These are phyloP conservation scores for Alisma plantagoaquatica DNA, from an alignment of 106 monocot genomes.

Conservation along the genomic window DNA sequence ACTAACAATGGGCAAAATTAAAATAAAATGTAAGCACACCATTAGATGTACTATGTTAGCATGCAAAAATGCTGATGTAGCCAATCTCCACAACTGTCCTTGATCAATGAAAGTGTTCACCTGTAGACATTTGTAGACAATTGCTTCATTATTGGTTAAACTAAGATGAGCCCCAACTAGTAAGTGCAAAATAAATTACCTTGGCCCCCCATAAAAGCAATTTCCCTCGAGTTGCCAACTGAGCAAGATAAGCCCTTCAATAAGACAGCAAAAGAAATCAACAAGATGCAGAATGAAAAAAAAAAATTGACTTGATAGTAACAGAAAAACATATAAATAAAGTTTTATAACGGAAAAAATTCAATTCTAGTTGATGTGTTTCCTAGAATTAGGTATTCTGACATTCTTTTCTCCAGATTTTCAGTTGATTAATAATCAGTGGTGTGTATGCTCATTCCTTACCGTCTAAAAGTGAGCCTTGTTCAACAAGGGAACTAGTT, in stretches of 20 bases:
- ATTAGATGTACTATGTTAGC: slow-evolving; percentile 66
- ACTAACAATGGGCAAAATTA: neutral
- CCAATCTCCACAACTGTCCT: slow-evolving; percentile 76
- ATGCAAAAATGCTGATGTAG: slow-evolving; percentile 72
- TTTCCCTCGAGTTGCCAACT: slow-evolving; percentile 57
- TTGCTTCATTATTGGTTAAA: neutral
- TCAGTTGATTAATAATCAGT: too few species aligned
- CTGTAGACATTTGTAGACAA: slow-evolving; percentile 16
- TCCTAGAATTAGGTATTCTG: too few species aligned
- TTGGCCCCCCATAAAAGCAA: slow-evolving; percentile 68
- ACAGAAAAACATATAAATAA: too few species aligned
- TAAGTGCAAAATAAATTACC: slow-evolving; percentile 24
- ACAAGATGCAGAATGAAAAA: too few species aligned
- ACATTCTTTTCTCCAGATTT: too few species aligned
- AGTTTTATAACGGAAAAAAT: too few species aligned
- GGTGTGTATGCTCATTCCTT: too few species aligned
- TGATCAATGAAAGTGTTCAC: slow-evolving; percentile 58
- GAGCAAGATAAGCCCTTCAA: slow-evolving; percentile 49
- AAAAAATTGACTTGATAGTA: too few species aligned
- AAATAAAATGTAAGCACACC: too few species aligned
- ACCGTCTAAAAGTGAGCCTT: too few species aligned
- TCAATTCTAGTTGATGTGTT: too few species aligned
- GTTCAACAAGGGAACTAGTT: too few species aligned
- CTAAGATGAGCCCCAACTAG: neutral
- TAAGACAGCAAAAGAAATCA: slow-evolving; percentile 7